Base-by-base conservation (phyloP, 2,329 filamentous ascomycete species). In the Fusarium lateritium region DNA sequence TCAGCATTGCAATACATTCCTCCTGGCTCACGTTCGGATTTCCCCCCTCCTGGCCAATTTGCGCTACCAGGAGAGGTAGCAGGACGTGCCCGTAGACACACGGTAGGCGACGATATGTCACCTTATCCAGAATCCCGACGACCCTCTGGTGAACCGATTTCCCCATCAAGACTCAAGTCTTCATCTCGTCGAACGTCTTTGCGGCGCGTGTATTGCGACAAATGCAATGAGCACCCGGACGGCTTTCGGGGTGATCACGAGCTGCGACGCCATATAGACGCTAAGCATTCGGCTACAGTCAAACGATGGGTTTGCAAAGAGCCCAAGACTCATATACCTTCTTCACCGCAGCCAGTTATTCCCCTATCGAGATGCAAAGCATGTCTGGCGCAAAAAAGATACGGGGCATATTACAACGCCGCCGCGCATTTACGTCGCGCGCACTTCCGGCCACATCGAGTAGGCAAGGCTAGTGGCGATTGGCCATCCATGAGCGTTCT, bases 171-270 rank as follows among this genome's bases (percentile, higher is more conserved):
- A 31, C 76, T 76, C 36, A 76, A 74, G 21, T 78, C 83, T 2
- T 79, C 83, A 1, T 86, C 86, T 58, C 85, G 86, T 62, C 80
- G 85, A 26, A 83, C 84, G 22, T 87, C 89, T 24, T 86, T 93
- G 52, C 87, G 89, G 24, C 92, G 93, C 70, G 91, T 94, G 50
- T 90, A 89, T 76, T 98, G 94, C 79, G 83, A 84, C 19, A 88
- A 91, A 72, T 98, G 94, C 82, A 89, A 91, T 70, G 92, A 94
- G 73, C 90, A 95, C 64, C 92, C 92, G 4, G 91, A 94, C 64
- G 94, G 94, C 7, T 98, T 97, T 78, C 91, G 94, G 45, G 94
- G 94, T 60, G 94, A 97, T 57, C 94, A 97, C 78, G 94, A 98
- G 78, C 84, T 94, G 49, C 85, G 91, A 56, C 86, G 92, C 59